Base-by-base conservation (phyloP, 768 basidiomycete genomes). In the Candolleomyces eurysporus region DNA sequence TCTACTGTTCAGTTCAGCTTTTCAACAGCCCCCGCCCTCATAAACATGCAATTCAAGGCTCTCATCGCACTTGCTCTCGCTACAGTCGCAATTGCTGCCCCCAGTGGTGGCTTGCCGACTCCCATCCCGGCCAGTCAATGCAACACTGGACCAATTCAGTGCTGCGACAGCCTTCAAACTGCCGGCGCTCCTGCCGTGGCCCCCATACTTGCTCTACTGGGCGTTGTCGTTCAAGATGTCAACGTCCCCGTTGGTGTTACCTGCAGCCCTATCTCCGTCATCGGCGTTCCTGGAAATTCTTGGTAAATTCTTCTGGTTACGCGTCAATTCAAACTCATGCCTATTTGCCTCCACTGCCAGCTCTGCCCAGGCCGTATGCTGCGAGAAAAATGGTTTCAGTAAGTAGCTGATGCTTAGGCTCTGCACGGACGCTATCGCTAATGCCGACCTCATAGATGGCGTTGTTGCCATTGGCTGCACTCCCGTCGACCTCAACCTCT, bases 311-410 rank as follows among this genome's bases (percentile, higher is more conserved):
- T 60, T 40, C 36, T 45, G 65, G 16, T 58, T 59, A 17, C 59
- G 45, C 21, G 57, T 72, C 32, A 66, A 62, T 36, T 4, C 16
- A 68, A 62, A 68, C 51, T 5, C 7, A 26, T 36, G 31, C 40
- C 31, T 31, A 31, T 26, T 5, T 22, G n/a, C 16, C 5, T 4
- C 42, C 9, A 8, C 26, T 32, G 5, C 32, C 32, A 62, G 70
- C 64, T 46, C 68, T 61, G 64, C 66, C 31, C 70, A 73, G 59
- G 61, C 71, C 30, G 72, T 72, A 57, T 75, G 74, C 70, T 75
- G 74, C 68, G 61, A 63, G 30, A 60, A 71, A 62, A 71, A 73
- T 65, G 65, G 39, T 42, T 75, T 72, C 72, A 64, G 73, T 74
- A 67, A 63, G n/a, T 59, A 31, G 3, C 32, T 30, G 31, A 2